Evolutionary conservation across 306 rosid species (phyloP).

Genomic region (Corylus americana): DNA sequence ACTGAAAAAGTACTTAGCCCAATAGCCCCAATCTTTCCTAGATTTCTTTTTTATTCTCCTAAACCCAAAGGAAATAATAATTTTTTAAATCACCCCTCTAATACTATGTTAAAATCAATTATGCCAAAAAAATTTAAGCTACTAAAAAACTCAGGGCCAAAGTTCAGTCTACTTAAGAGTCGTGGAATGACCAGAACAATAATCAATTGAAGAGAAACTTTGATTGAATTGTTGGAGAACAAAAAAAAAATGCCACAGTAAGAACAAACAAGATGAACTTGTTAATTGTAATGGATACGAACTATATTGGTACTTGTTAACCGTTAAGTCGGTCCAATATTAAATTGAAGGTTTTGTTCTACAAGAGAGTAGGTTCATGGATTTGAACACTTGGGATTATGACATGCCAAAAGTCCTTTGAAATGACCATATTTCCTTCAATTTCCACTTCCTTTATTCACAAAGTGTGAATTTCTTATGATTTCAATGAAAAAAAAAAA

Average conservation of each 20-base stretch:
- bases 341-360: not conserved
- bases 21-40: slow-evolving; percentile 15
- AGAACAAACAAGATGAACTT: too few species aligned
- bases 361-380: not conserved
- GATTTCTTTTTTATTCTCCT: slow-evolving; percentile 13
- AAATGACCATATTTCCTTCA: not conserved
- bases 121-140: not conserved
- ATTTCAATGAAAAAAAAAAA: not conserved
- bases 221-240: too few species aligned
- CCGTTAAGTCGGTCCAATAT: not conserved
- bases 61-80: not conserved
- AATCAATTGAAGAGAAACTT: too few species aligned
- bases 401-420: not conserved
- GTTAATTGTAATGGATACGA: too few species aligned
- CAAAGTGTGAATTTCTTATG: not conserved
- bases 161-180: too few species aligned
- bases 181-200: too few species aligned
- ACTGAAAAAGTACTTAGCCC: slow-evolving; percentile 12
- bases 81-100: too few species aligned
- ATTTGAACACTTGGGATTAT: not conserved
- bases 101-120: too few species aligned
- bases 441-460: not conserved
- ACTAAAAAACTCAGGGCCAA: too few species aligned
- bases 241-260: too few species aligned
- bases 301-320: too few species aligned